A percentile compares a stretch with the other conserved stretches of the same genome.
Evolutionary conservation across 257 asterid genomes (phyloP).

Genomic region (Gardenia jasminoides): DNA sequence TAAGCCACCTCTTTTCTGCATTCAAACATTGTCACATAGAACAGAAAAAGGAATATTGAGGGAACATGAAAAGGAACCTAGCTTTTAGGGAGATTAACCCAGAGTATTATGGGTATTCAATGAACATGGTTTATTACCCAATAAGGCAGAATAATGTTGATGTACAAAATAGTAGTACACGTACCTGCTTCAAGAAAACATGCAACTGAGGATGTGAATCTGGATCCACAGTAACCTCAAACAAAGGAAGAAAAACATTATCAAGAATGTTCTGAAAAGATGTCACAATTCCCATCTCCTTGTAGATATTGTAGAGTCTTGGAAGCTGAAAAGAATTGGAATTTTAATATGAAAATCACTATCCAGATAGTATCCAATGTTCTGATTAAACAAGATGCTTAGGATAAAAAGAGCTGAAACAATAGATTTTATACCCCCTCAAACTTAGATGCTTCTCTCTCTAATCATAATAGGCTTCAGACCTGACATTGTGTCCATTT

Average conservation of each 20-base stretch:
- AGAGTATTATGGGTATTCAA: neutral
- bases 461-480: neutral
- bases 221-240: slow-evolving; percentile 94
- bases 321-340: slow-evolving; percentile 62
- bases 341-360: neutral
- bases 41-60: neutral
- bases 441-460: neutral
- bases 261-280: slow-evolving; percentile 97
- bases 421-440: neutral
- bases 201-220: slow-evolving; percentile 98
- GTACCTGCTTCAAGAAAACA: slow-evolving; percentile 86
- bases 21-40: neutral
- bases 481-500: neutral
- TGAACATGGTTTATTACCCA: neutral
- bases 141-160: slow-evolving; percentile 6
- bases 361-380: neutral
- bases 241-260: slow-evolving; percentile 88
- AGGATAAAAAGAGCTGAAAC: neutral
- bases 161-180: slow-evolving; percentile 12
- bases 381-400: no score
- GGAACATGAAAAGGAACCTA: neutral
- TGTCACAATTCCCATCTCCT: slow-evolving; percentile 98
- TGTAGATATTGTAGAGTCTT: slow-evolving; percentile 92
- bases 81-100: neutral
- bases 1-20: neutral